Percentiles rank a stretch among this genome's conserved stretches.
These are phyloP conservation scores for Cutaneotrichosporon cyanovorans DNA, from an alignment of 1,284 basidiomycete genomes.

Conservation along the genomic window DNA sequence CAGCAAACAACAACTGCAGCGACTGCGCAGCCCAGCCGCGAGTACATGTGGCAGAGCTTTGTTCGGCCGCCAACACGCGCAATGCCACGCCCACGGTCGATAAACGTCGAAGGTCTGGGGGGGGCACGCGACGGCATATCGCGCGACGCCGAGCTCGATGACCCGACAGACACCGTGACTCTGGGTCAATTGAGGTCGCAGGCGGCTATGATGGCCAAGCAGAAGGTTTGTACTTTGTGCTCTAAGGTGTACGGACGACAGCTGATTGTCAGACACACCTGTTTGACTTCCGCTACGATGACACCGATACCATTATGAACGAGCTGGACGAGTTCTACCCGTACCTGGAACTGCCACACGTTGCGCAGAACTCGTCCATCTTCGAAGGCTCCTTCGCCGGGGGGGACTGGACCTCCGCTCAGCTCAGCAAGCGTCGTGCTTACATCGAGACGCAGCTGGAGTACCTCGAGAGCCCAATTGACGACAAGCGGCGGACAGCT, in stretches of 20 bases:
- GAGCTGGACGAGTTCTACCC: constrained; percentile 99
- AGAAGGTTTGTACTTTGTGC: constrained; percentile 29
- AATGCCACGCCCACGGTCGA: constrained; percentile 13
- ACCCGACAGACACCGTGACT: constrained; percentile 26
- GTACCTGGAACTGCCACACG: constrained; percentile 89
- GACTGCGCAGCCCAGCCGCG: too few species aligned
- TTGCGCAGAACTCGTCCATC: constrained; percentile 75
- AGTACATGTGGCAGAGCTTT: too few species aligned
- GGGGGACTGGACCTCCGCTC: constrained; percentile 68
- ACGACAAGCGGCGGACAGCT: constrained; percentile 74
- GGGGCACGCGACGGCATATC: constrained; percentile 12
- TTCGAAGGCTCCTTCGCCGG: constrained; percentile 79
- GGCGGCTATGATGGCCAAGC: constrained; percentile 20
- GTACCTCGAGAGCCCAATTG: constrained; percentile 72
- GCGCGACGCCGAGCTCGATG: constrained; percentile 8
- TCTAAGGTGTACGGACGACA: background rate
- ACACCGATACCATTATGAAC: constrained; percentile 88
- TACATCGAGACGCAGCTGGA: constrained; percentile 75
- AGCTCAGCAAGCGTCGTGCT: constrained; percentile 53
- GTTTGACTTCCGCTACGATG: constrained; percentile 86
- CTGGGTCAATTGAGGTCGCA: constrained; percentile 32
- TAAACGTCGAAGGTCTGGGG: constrained; percentile 8
- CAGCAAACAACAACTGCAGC: too few species aligned
- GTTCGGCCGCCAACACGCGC: background rate
- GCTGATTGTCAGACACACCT: constrained; percentile 54